These are phyloP conservation scores for Boletales sp. DNA, from an alignment of 768 basidiomycete genomes.

Conservation along the genomic window DNA sequence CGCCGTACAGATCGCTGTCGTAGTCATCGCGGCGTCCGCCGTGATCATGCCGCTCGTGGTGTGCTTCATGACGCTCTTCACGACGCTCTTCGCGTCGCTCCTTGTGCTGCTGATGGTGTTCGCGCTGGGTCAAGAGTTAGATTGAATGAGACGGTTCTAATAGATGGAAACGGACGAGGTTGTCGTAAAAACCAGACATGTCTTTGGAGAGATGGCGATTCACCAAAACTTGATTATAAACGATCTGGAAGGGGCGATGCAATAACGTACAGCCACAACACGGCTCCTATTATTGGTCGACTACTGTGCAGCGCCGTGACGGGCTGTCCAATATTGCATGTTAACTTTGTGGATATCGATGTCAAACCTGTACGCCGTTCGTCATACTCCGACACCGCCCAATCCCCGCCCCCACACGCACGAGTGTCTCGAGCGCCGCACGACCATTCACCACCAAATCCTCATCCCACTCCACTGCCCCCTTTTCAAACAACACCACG, in stretches of 20 bases:
- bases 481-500: constrained; percentile 86
- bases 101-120: constrained; percentile 3
- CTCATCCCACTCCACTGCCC: constrained; percentile 85
- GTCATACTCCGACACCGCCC: constrained; percentile 39
- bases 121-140: constrained; percentile 1
- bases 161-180: background rate
- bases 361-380: constrained; percentile 6
- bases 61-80: constrained; percentile 10
- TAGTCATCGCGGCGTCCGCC: background rate
- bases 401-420: constrained; percentile 84
- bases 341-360: too few species aligned
- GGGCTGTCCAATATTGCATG: too few species aligned
- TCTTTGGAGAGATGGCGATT: background rate
- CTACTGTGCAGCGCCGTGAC: too few species aligned
- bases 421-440: constrained; percentile 85
- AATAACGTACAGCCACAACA: background rate
- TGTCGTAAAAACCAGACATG: constrained; percentile 14
- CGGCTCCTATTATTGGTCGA: background rate
- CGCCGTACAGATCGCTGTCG: background rate
- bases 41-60: constrained; percentile 3
- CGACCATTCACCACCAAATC: constrained; percentile 82
- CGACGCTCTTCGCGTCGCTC: constrained; percentile 12
- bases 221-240: background rate
- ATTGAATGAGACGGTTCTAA: background rate
- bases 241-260: too few species aligned